Base-by-base conservation (phyloP, 352 stramenopile genomes). In the Phytophthora fragariae region DNA sequence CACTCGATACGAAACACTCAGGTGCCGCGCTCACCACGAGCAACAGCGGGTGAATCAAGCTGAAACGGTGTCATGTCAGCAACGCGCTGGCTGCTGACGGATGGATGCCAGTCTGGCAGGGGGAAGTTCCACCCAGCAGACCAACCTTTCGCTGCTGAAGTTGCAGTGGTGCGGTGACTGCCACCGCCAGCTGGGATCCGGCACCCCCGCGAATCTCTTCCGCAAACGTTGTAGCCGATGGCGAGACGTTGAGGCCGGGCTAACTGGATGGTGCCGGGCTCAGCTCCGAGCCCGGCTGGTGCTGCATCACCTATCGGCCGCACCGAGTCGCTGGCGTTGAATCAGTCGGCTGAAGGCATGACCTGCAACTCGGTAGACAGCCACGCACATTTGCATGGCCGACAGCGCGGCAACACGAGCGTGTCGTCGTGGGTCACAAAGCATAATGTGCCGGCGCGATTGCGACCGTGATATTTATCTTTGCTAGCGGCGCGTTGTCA, bases 251-350 rank as follows among this genome's bases (percentile, higher is more conserved):
- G 53, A 55, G 35, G 59, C 24, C 29, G 33, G 55, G 64, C 64
- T 76, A 19, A 73, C 53, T 69, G 70, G 69, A 76, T 76, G 69
- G 63, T 57, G 46, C 31, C 49, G 37, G 57, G 31, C 57, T 71
- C 50, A 46, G 29, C 6, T 37, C 2, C 53, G 24, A 19, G 35
- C 52, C 54, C 70, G 73, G 64, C 65, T 65, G 70, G 53, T 56
- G 55, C n/a, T 61, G 60, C 65, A 57, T 64, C 63, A 73, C 24
- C 15, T 61, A 76, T 73, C 54, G 33, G 9, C 29, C 37, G 57
- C 68, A 75, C 47, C 59, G 56, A 65, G 46, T 0, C 56, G 55
- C 56, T 75, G 57, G 49, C 57, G 62, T 54, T 59, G 57, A 50
- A 65, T 66, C 47, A 75, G 49, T 70, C 62, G 47, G 54, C 37